phyloP scores from a whole-genome alignment of 345 rosid species.

The Aquilaria sinensis region DNA sequence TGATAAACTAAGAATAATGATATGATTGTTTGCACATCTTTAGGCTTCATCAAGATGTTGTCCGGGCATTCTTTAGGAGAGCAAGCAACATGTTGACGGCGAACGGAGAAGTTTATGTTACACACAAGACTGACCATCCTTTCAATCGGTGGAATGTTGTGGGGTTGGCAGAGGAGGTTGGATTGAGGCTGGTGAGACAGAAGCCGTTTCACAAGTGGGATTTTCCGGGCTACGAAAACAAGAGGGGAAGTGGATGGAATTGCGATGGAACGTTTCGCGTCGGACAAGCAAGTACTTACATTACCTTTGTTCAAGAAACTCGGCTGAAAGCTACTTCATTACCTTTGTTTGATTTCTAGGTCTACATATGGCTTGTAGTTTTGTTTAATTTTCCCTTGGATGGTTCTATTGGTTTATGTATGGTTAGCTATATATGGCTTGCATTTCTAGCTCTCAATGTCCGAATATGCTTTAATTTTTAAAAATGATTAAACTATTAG shows the following conservation, averaged over 20 bases:
- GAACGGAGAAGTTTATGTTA: constrained; percentile 25
- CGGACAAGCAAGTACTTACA: constrained; percentile 19
- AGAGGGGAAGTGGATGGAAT: constrained; percentile 11
- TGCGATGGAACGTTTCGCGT: constrained; percentile 10
- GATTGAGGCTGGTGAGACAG: neutral
- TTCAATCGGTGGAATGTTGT: constrained; percentile 16
- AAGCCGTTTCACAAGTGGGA: neutral
- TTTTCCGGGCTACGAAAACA: constrained; percentile 23
- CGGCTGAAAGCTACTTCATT: too few species aligned
- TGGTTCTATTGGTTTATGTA: too few species aligned
- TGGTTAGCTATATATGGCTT: too few species aligned
- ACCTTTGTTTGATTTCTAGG: too few species aligned
- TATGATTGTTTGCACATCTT: too few species aligned
- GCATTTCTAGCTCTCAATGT: too few species aligned
- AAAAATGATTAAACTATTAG: too few species aligned
- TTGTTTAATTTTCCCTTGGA: too few species aligned
- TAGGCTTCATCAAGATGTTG: constrained; percentile 15
- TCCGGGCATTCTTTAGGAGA: constrained; percentile 19
- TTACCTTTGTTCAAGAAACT: constrained; percentile 9
- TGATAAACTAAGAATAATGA: too few species aligned
- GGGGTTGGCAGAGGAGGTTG: constrained; percentile 14
- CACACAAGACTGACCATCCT: constrained; percentile 27
- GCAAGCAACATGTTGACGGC: constrained; percentile 16
- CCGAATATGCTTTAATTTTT: too few species aligned
- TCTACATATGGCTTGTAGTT: too few species aligned